A percentile compares a stretch with the other conserved stretches of the same genome.
Conservation (phyloP, 495 filamentous ascomycete species). For the Trichocladium antarcticum region DNA sequence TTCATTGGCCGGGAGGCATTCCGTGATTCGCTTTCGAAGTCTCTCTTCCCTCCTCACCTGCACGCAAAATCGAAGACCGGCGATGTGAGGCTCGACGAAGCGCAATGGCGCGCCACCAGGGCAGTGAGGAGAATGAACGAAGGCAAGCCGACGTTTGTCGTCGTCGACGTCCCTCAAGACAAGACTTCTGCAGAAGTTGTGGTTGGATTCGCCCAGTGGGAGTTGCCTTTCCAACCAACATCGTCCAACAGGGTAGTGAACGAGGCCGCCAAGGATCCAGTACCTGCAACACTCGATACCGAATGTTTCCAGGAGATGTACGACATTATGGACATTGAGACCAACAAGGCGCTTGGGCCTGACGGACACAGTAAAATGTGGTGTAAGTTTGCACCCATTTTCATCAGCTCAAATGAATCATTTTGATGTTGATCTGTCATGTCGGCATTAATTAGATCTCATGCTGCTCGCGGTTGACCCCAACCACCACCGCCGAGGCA, state of each 20-base stretch:
- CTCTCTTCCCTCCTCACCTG: slow-evolving; percentile 16
- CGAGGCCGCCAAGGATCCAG: background rate
- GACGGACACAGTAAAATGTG: slow-evolving; percentile 19
- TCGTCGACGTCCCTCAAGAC: slow-evolving; percentile 11
- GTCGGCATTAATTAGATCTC: slow-evolving; percentile 12
- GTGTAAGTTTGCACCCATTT: slow-evolving; percentile 10
- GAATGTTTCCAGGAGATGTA: background rate
- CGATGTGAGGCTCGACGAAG: slow-evolving; percentile 8
- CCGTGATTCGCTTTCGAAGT: slow-evolving; percentile 3
- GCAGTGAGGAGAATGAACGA: slow-evolving; percentile 9
- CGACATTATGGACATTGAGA: slow-evolving; percentile 2
- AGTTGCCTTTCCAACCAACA: slow-evolving; percentile 2
- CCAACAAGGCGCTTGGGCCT: slow-evolving; percentile 5
- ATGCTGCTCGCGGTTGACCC: slow-evolving; percentile 16
- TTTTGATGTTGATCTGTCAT: background rate
- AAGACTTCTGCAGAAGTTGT: slow-evolving; percentile 1
- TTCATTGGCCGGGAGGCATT: slow-evolving; percentile 15
- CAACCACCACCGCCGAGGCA: slow-evolving; percentile 15
- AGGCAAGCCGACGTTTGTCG: slow-evolving; percentile 15
- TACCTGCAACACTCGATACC: slow-evolving; percentile 6
- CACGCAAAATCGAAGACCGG: background rate
- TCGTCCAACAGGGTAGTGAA: background rate
- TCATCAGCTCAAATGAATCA: background rate
- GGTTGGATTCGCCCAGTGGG: slow-evolving; percentile 21
- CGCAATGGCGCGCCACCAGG: slow-evolving; percentile 12